Evolutionary conservation across 768 basidiomycete species (phyloP), one percentile per base, ranked within the genome.

Genomic region (Leccinellum rugosiceps): DNA sequence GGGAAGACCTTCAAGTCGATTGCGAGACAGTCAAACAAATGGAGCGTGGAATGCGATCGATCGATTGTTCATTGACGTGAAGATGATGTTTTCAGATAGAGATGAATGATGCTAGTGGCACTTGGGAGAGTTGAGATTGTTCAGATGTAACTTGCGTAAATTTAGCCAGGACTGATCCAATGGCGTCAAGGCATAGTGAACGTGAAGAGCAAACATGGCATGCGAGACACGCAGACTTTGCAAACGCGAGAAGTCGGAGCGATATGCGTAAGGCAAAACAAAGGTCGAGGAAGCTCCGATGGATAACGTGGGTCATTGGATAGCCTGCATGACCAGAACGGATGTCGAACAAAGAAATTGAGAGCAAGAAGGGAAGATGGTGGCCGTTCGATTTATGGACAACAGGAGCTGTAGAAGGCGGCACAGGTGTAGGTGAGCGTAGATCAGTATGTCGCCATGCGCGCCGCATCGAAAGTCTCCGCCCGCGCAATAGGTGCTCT

Each of bases 381-480:
- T 26, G 51, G 49, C 23, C 51, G 26, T 46, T 51, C 53, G n/a
- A 30, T 13, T 45, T 30, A 26, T 28, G 15, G 44, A 60, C 43
- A 32, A 50, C 49, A 50, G 56, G 51, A 57, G 47, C 31, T 25
- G 45, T 48, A 30, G 30, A 38, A 50, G 52, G 48, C 13, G 23
- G 49, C 38, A 52, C 31, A 21, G 38, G 25, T 47, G 45, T 43
- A 48, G 7, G 21, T 13, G 23, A 32, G 21, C 50, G 31, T 74
- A 73, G 25, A 55, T 72, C 67, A 80, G 65, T 77, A 78, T 31
- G 64, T 60, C 25, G 74, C 73, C 79, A 87, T 78, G 54, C 85
- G 80, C 25, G 78, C 65, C 5, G 87, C 82, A 14, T 82, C 83
- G 65, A 86, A 90, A 4, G 89, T 90, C 70, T 90, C 88, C 2